These are phyloP conservation scores for Phaeosphaeriaceae sp. DNA, from an alignment of 2,329 filamentous ascomycete genomes.

Conservation along the genomic window DNA sequence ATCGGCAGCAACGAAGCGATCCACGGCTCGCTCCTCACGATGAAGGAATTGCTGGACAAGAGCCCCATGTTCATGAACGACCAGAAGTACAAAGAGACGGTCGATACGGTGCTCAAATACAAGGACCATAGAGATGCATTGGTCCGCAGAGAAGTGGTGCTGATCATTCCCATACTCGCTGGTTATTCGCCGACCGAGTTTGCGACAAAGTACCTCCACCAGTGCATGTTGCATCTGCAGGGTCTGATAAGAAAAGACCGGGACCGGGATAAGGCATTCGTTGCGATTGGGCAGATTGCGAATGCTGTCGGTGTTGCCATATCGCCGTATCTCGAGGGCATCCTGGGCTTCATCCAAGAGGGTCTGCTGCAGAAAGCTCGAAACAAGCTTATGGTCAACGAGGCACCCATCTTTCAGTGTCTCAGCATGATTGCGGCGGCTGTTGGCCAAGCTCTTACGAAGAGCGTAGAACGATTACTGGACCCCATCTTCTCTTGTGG, in stretches of 20 bases:
- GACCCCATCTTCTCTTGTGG: conserved; percentile 98
- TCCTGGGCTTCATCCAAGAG: conserved; percentile 91
- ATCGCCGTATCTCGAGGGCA: conserved; percentile 91
- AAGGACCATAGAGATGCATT: conserved; percentile 91
- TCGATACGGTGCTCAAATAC: conserved; percentile 89
- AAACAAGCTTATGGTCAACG: conserved; percentile 63
- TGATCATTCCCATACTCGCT: conserved; percentile 89
- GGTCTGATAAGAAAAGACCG: conserved; percentile 88
- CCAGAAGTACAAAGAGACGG: conserved; percentile 82
- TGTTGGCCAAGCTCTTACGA: conserved; percentile 94
- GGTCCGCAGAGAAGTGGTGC: conserved; percentile 87
- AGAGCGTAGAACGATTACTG: conserved; percentile 95
- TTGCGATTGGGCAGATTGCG: conserved; percentile 94
- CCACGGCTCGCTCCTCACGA: conserved; percentile 90
- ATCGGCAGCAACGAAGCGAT: conserved; percentile 82
- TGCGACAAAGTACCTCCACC: conserved; percentile 83
- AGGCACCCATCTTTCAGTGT: conserved; percentile 89
- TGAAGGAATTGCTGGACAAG: conserved; percentile 91
- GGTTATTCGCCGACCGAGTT: conserved; percentile 93
- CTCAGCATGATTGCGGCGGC: conserved; percentile 96
- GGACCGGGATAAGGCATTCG: conserved; percentile 93
- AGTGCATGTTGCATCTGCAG: conserved; percentile 96
- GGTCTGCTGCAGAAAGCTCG: conserved; percentile 82
- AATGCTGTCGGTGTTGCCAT: conserved; percentile 96
- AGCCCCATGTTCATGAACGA: conserved; percentile 99